Evolutionary conservation across 306 rosid genomes (phyloP).

Genomic region (Sicyos edulis): DNA sequence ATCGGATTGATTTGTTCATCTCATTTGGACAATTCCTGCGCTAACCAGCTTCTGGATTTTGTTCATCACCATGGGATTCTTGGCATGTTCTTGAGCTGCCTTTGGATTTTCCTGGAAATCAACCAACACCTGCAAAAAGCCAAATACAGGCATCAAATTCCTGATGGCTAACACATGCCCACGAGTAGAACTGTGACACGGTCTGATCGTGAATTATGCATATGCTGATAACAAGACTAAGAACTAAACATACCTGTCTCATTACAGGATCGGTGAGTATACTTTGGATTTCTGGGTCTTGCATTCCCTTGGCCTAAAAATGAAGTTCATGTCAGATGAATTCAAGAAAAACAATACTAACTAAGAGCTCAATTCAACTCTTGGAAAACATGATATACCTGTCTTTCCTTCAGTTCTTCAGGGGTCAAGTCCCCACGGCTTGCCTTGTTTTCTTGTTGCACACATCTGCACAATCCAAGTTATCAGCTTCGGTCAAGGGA

Average conservation of each 20-base stretch:
- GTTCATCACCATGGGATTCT: constrained; percentile 93
- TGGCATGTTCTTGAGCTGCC: constrained; percentile 89
- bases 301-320: constrained; percentile 84
- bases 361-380: not conserved
- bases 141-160: not conserved
- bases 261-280: constrained; percentile 95
- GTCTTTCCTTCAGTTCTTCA: constrained; percentile 94
- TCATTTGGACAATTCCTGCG: constrained; percentile 92
- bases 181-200: not conserved
- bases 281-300: constrained; percentile 94
- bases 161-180: too few relatives aligned
- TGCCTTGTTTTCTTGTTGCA: constrained; percentile 82
- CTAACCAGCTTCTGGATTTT: constrained; percentile 87
- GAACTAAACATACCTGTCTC: constrained; percentile 66
- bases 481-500: not conserved
- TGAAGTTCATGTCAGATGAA: not conserved
- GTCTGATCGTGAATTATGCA: too few relatives aligned
- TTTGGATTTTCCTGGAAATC: constrained; percentile 97
- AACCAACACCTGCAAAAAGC: constrained; percentile 50
- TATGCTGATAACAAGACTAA: not conserved
- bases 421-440: constrained; percentile 89
- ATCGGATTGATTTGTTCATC: constrained; percentile 26
- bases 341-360: not conserved
- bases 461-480: constrained; percentile 54
- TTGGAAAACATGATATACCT: constrained; percentile 38